Evolutionary conservation across 2,329 filamentous ascomycete species (phyloP).

Genomic region (Ophiostoma sp.): DNA sequence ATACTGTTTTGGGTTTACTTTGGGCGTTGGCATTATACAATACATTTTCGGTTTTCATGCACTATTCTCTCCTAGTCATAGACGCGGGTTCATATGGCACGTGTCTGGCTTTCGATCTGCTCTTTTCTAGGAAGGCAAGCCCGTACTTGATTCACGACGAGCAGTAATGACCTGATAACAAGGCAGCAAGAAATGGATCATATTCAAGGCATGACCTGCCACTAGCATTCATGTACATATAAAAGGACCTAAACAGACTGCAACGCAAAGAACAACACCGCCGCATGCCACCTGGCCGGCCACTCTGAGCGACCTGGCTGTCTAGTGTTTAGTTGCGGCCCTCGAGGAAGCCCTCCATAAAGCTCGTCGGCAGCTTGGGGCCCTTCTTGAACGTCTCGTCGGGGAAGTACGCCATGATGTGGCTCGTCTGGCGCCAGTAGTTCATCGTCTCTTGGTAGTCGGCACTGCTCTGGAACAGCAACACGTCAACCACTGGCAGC

Average conservation of each 20-base stretch:
- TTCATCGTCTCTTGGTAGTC: constrained; percentile 99
- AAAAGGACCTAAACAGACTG: not conserved
- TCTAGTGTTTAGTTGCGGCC: constrained; percentile 34
- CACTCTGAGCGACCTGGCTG: not conserved
- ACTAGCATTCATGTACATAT: constrained; percentile 6
- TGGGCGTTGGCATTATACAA: constrained; percentile 6
- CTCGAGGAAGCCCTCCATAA: constrained; percentile 94
- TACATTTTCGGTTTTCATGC: not conserved
- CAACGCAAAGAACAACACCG: not conserved
- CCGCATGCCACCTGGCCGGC: not conserved
- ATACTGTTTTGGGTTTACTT: not conserved
- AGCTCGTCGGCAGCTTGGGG: constrained; percentile 75
- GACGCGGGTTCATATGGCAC: not conserved
- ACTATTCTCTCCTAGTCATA: not conserved
- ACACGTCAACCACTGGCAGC: constrained; percentile 77
- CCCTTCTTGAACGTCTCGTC: constrained; percentile 71
- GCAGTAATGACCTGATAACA: not conserved
- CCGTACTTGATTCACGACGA: not conserved
- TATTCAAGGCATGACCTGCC: not conserved
- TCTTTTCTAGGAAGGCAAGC: too few species aligned
- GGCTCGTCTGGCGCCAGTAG: constrained; percentile 96
- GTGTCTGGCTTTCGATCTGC: too few species aligned
- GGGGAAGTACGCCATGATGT: constrained; percentile 96
- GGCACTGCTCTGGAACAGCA: constrained; percentile 83
- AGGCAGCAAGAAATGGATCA: not conserved